These are phyloP conservation scores for Coemansia asiatica DNA, from an alignment of 192 early-diverging fungal species.

Conservation along the genomic window DNA sequence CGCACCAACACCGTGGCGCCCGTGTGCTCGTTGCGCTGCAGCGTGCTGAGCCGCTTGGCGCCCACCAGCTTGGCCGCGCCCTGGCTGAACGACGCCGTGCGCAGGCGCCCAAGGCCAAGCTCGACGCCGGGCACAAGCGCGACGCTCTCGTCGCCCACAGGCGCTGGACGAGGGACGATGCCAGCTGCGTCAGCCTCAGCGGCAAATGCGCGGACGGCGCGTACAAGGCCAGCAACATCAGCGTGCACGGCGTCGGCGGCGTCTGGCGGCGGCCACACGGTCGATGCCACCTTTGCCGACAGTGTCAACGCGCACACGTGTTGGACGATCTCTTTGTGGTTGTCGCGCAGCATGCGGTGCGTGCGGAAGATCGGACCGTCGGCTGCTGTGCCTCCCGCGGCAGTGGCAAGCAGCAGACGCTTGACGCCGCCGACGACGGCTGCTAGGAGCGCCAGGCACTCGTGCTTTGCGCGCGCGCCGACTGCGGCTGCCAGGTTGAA, in stretches of 20 bases:
- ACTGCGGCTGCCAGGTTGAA: constrained; percentile 58
- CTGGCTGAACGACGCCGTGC: constrained; percentile 22
- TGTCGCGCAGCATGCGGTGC: constrained; percentile 63
- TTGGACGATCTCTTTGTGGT: constrained; percentile 78
- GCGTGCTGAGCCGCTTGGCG: constrained; percentile 36
- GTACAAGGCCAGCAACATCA: constrained; percentile 74
- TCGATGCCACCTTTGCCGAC: constrained; percentile 75
- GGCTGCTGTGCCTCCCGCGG: constrained; percentile 62
- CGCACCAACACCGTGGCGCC: constrained; percentile 49
- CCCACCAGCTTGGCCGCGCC: neutral
- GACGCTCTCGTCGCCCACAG: constrained; percentile 34
- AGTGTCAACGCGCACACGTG: constrained; percentile 81
- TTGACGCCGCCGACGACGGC: constrained; percentile 76
- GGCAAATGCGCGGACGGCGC: constrained; percentile 75
- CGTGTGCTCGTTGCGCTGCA: constrained; percentile 54
- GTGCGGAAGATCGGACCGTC: constrained; percentile 67
- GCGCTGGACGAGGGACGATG: constrained; percentile 28
- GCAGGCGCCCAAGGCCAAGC: constrained; percentile 25
- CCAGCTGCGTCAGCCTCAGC: constrained; percentile 62
- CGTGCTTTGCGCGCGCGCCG: constrained; percentile 55
- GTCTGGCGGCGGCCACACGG: constrained; percentile 91
- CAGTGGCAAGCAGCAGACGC: constrained; percentile 79
- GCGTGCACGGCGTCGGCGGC: constrained; percentile 71
- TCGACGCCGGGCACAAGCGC: constrained; percentile 46
- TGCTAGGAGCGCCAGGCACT: constrained; percentile 60